Evolutionary conservation across 768 basidiomycete species (phyloP).

Genomic region (Lepiota brunneoincarnata): DNA sequence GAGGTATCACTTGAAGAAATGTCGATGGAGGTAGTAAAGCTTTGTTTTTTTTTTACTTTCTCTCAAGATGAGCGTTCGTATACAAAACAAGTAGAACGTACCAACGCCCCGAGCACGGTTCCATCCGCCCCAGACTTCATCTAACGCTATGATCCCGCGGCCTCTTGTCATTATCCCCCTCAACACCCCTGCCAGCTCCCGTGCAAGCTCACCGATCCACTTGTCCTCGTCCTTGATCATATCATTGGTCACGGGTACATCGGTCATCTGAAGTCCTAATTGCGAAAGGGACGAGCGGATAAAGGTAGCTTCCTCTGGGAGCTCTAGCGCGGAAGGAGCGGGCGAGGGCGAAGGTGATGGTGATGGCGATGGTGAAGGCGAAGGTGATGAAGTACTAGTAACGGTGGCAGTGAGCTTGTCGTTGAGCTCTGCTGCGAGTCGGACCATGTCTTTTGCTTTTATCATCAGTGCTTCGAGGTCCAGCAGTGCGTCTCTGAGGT

Average conservation of each 20-base stretch:
- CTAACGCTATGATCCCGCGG: slow-evolving; percentile 80
- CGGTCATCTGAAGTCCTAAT: slow-evolving; percentile 76
- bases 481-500: slow-evolving; percentile 73
- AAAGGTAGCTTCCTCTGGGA: slow-evolving; percentile 83
- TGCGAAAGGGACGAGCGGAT: slow-evolving; percentile 89
- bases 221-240: slow-evolving; percentile 80
- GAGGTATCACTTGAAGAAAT: slow-evolving; percentile 47
- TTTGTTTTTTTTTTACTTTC: too few relatives aligned
- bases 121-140: slow-evolving; percentile 86
- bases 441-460: slow-evolving; percentile 91
- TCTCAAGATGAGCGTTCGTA: too few relatives aligned
- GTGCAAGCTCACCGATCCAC: slow-evolving; percentile 80
- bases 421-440: slow-evolving; percentile 84
- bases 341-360: slow-evolving; percentile 21
- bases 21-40: slow-evolving; percentile 63
- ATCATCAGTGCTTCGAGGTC: slow-evolving; percentile 91
- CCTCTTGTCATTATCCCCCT: slow-evolving; percentile 65
- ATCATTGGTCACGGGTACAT: slow-evolving; percentile 82
- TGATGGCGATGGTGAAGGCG: slow-evolving; percentile 22
- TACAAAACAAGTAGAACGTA: slow-evolving; percentile 59
- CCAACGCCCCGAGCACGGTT: slow-evolving; percentile 78
- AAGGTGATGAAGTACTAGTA: slow-evolving; percentile 17
- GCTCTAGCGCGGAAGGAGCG: slow-evolving; percentile 35
- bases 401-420: slow-evolving; percentile 61
- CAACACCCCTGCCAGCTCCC: slow-evolving; percentile 77